Evolutionary conservation across 306 rosid species (phyloP).

Genomic region (Argentina anserina): DNA sequence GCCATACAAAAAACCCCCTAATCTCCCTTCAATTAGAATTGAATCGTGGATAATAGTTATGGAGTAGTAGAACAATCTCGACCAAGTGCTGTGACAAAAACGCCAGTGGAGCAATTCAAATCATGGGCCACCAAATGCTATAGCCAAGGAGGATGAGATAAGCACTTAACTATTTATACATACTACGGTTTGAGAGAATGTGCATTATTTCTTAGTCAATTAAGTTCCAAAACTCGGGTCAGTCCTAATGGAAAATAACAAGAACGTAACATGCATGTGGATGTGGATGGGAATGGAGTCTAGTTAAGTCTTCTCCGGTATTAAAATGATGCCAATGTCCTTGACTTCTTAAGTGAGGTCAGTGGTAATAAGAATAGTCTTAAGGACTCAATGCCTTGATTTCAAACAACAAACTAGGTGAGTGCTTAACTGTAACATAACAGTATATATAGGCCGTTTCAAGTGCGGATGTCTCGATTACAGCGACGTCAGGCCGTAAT

Average conservation of each 20-base stretch:
- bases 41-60: background rate
- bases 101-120: slow-evolving; percentile 19
- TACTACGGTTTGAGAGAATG: slow-evolving; percentile 20
- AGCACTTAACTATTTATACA: background rate
- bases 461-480: too few relatives aligned
- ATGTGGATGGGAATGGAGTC: slow-evolving; percentile 49
- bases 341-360: slow-evolving; percentile 28
- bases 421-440: background rate
- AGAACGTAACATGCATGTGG: slow-evolving; percentile 19
- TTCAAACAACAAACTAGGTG: background rate
- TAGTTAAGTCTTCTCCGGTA: slow-evolving; percentile 19
- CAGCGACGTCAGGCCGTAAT: too few relatives aligned
- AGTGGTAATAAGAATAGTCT: slow-evolving; percentile 1
- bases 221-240: slow-evolving; percentile 19
- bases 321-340: background rate
- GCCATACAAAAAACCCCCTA: slow-evolving; percentile 4
- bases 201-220: slow-evolving; percentile 28
- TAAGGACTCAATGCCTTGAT: background rate
- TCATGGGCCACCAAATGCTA: background rate
- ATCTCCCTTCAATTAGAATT: slow-evolving; percentile 6
- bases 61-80: background rate
- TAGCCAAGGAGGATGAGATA: slow-evolving; percentile 8
- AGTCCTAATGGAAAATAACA: slow-evolving; percentile 19
- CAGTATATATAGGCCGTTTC: too few relatives aligned
- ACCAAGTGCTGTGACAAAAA: background rate